phyloP scores from a whole-genome alignment of 371 early-diverging fungal species.

The Sanchytrium tribonematis region DNA sequence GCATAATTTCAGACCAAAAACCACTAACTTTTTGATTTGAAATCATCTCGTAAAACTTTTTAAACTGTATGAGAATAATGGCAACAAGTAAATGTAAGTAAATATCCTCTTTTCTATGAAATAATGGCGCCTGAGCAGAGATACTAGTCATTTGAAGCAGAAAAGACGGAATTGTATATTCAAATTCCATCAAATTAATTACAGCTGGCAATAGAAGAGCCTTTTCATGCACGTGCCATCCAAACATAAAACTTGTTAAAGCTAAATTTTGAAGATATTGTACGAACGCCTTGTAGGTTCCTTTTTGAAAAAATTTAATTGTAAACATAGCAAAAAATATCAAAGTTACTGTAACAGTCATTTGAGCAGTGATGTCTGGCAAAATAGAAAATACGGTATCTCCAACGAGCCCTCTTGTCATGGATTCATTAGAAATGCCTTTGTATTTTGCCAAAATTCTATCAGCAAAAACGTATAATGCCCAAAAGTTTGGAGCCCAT shows the following conservation, averaged over 20 bases:
- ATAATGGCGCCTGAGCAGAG: not conserved
- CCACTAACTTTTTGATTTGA: not conserved
- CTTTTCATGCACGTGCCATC: constrained; percentile 96
- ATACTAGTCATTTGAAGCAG: not conserved
- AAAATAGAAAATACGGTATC: constrained; percentile 53
- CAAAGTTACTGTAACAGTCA: constrained; percentile 46
- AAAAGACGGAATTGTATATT: not conserved
- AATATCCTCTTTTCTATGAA: not conserved
- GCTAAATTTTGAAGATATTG: not conserved
- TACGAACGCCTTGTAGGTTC: not conserved
- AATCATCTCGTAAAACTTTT: not conserved
- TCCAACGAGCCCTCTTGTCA: constrained; percentile 75
- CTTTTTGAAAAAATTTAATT: not conserved
- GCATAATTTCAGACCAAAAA: too few relatives aligned
- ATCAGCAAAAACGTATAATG: constrained; percentile 57
- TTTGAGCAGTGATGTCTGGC: constrained; percentile 35
- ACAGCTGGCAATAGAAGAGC: constrained; percentile 35
- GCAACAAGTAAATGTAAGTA: not conserved
- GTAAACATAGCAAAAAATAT: constrained; percentile 8
- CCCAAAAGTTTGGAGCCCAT: constrained; percentile 95
- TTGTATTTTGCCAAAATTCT: constrained; percentile 29
- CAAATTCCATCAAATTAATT: not conserved
- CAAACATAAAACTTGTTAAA: constrained; percentile 35
- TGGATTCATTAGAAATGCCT: constrained; percentile 20
- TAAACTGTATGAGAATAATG: not conserved